phyloP scores from a whole-genome alignment of 257 asterid species.

The Penstemon eatonii region DNA sequence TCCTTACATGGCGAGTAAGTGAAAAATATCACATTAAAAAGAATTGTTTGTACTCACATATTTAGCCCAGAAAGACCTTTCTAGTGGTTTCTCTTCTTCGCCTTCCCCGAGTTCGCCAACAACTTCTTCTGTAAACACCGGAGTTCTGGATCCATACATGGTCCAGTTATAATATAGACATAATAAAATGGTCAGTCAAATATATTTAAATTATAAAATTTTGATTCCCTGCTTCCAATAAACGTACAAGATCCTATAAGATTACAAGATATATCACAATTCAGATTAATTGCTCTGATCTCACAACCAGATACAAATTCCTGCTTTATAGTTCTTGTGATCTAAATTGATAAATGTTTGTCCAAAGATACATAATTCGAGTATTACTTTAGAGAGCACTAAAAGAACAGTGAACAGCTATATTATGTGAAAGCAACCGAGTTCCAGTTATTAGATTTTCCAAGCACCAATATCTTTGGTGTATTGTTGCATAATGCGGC shows the following conservation, averaged over 20 bases:
- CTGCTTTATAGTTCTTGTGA: no score
- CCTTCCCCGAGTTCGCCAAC: conserved; percentile 67
- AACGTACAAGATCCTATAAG: no score
- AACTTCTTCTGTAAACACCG: conserved; percentile 65
- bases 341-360: no score
- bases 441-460: conserved; percentile 15
- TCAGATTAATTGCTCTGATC: no score
- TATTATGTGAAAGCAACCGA: conserved; percentile 1
- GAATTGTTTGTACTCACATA: conserved; percentile 54
- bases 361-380: no score
- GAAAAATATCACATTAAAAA: neutral
- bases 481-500: conserved; percentile 1
- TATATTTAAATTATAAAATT: no score
- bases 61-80: conserved; percentile 94
- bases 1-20: neutral
- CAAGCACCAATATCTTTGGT: neutral
- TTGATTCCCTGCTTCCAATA: no score
- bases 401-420: neutral
- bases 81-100: conserved; percentile 68
- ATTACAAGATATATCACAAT: no score
- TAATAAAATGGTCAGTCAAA: no score
- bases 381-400: no score
- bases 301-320: no score
- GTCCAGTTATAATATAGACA: no score
- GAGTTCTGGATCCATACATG: conserved; percentile 59